These are phyloP conservation scores for Oryza coarctata DNA, from an alignment of 176 grass and related monocot species.

Conservation along the genomic window DNA sequence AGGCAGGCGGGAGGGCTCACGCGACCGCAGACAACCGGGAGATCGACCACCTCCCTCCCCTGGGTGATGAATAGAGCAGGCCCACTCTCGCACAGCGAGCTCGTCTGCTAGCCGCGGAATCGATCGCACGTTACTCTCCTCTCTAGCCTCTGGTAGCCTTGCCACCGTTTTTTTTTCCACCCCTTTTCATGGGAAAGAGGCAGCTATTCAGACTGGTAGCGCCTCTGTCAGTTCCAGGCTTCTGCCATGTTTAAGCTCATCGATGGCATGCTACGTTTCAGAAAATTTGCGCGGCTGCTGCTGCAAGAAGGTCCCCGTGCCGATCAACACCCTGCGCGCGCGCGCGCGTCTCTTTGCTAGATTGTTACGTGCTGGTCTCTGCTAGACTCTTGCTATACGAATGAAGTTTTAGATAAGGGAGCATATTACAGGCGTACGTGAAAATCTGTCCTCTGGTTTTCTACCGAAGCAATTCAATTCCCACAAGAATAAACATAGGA, in stretches of 20 bases:
- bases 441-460: too few relatives aligned
- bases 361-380: neutral
- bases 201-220: neutral
- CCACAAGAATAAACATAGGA: neutral
- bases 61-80: neutral
- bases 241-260: neutral
- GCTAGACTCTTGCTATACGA: neutral
- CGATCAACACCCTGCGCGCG: neutral
- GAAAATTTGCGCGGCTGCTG: neutral
- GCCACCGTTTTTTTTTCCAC: neutral
- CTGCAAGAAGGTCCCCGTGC: neutral
- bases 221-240: neutral
- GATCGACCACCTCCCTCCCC: neutral
- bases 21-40: neutral
- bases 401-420: neutral
- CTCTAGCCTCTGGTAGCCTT: neutral
- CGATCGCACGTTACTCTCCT: neutral
- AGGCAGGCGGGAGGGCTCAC: neutral
- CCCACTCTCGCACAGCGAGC: neutral
- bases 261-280: slow-evolving; percentile 1
- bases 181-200: slow-evolving; percentile 13
- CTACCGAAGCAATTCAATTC: neutral
- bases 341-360: neutral
- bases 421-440: too few relatives aligned
- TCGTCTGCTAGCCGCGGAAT: neutral